Percentiles rank a stretch among this genome's conserved stretches.
Conservation (phyloP, 2,329 filamentous ascomycete genomes). For the Podosphaera xanthii region DNA sequence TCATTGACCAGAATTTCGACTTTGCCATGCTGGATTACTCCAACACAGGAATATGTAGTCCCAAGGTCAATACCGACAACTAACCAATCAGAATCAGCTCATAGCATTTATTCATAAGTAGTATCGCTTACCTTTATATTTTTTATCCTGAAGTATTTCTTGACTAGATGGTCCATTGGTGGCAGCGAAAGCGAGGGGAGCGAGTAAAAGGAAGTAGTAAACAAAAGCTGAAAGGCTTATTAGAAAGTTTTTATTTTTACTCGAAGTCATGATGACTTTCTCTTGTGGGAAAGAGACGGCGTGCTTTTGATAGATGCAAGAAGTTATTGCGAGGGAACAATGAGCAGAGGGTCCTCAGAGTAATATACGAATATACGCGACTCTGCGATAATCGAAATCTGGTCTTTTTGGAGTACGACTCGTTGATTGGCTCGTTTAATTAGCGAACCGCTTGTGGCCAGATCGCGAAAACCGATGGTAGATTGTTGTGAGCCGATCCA, state of each 20-base stretch:
- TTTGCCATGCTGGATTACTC: constrained; percentile 89
- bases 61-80: constrained; percentile 93
- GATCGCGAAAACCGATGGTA: background rate
- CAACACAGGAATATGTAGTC: constrained; percentile 75
- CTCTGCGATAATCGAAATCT: background rate
- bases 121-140: constrained; percentile 40
- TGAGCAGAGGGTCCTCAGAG: background rate
- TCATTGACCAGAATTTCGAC: constrained; percentile 93
- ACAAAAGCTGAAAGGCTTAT: constrained; percentile 71
- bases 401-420: background rate
- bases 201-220: constrained; percentile 78
- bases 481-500: background rate
- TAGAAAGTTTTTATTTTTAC: constrained; percentile 41
- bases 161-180: constrained; percentile 51
- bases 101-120: background rate
- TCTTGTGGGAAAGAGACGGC: background rate
- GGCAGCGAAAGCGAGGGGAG: constrained; percentile 66
- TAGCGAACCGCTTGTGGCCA: background rate
- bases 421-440: background rate
- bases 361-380: background rate
- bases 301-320: background rate
- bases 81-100: constrained; percentile 10
- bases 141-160: constrained; percentile 39
- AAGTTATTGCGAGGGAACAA: background rate
- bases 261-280: constrained; percentile 28